Conservation (phyloP, 164 flowering plant species). For the Annona cherimola region DNA sequence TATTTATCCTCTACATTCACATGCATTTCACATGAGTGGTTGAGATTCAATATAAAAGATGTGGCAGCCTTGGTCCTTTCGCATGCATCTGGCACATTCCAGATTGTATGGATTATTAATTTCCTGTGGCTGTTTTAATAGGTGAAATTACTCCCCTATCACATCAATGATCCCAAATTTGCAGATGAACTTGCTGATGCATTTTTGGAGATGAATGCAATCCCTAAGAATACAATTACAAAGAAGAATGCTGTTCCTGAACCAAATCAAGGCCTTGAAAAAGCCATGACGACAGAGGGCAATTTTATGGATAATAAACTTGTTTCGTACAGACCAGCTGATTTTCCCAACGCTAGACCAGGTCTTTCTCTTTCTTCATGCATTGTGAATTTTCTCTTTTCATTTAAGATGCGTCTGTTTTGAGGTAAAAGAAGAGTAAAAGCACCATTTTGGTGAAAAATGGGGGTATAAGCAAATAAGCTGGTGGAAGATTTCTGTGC, state of each 20-base stretch:
- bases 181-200: slow-evolving; percentile 67
- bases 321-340: slow-evolving; percentile 36
- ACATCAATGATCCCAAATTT: slow-evolving; percentile 82
- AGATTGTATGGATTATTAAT: slow-evolving; percentile 7
- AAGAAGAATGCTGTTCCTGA: slow-evolving; percentile 10
- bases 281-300: slow-evolving; percentile 10
- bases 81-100: slow-evolving; percentile 1
- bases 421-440: no score
- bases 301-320: slow-evolving; percentile 14
- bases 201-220: slow-evolving; percentile 54
- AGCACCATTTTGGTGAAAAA: no score
- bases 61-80: no score
- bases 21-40: no score
- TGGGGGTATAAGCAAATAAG: no score
- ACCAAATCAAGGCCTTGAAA: slow-evolving; percentile 24
- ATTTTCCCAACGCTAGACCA: slow-evolving; percentile 80
- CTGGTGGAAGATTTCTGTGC: no score
- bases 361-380: slow-evolving; percentile 34
- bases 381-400: background rate
- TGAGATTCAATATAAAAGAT: no score
- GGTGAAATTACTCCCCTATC: slow-evolving; percentile 66
- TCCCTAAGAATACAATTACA: slow-evolving; percentile 14
- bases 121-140: slow-evolving; percentile 16
- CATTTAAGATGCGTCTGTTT: background rate
- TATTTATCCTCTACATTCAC: no score